Evolutionary conservation across 73 alveolate species (phyloP).

Genomic region (Paramecium bursaria): DNA sequence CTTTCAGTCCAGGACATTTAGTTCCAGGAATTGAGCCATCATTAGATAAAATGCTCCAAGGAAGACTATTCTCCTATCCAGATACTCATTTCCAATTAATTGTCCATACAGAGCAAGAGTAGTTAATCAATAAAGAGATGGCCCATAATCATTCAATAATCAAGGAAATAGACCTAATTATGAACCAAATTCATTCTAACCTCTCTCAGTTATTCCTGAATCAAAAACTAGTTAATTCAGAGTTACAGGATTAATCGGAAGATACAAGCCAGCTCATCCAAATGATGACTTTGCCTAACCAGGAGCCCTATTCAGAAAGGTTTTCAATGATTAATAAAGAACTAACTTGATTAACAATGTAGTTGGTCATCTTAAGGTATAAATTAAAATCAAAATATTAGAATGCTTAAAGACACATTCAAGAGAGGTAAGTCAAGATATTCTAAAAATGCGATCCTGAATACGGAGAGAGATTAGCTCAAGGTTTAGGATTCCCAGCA

Average conservation of each 20-base stretch:
- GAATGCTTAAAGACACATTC: slow-evolving; percentile 73
- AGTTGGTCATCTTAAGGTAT: slow-evolving; percentile 68
- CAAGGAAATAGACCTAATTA: slow-evolving; percentile 81
- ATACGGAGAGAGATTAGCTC: slow-evolving; percentile 84
- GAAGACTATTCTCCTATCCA: slow-evolving; percentile 93
- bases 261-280: slow-evolving; percentile 72
- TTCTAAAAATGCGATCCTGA: slow-evolving; percentile 83
- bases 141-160: slow-evolving; percentile 82
- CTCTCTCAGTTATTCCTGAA: slow-evolving; percentile 63
- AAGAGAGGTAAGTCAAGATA: slow-evolving; percentile 81
- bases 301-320: slow-evolving; percentile 81
- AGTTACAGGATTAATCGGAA: slow-evolving; percentile 68
- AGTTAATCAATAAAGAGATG: slow-evolving; percentile 85
- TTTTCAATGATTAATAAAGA: slow-evolving; percentile 76
- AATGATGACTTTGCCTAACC: slow-evolving; percentile 80
- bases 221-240: slow-evolving; percentile 65
- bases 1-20: slow-evolving; percentile 91
- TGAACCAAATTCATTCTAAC: slow-evolving; percentile 85
- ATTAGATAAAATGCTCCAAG: slow-evolving; percentile 93
- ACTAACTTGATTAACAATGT: slow-evolving; percentile 72
- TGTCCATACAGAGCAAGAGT: slow-evolving; percentile 94
- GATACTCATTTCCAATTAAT: slow-evolving; percentile 95
- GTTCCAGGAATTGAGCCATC: slow-evolving; percentile 97
- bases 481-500: slow-evolving; percentile 76
- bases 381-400: slow-evolving; percentile 25